Conservation (phyloP, 1,139 yeast genomes). For the Lodderomyces elongisporus region DNA sequence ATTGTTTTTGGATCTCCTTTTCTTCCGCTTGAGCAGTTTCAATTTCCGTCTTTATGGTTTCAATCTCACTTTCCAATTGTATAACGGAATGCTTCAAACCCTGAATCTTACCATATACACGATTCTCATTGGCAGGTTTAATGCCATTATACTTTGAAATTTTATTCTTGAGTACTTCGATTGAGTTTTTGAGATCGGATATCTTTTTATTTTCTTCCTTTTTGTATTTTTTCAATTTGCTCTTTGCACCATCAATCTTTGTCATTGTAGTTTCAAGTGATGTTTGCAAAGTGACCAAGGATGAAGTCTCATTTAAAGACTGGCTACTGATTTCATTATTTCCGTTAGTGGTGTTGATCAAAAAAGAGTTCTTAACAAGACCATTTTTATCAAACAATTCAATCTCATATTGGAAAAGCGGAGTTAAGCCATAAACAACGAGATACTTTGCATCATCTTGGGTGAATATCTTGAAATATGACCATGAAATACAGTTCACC, state of each 20-base stretch:
- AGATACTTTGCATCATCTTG: constrained; percentile 39
- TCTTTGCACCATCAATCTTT: constrained; percentile 45
- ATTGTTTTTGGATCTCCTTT: constrained; percentile 15
- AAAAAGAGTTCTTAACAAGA: constrained; percentile 19
- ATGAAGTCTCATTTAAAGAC: constrained; percentile 39
- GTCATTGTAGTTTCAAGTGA: constrained; percentile 60
- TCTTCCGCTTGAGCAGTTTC: constrained; percentile 16
- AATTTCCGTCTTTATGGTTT: constrained; percentile 21
- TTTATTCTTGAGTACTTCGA: constrained; percentile 49
- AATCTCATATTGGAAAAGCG: constrained; percentile 63
- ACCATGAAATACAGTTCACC: constrained; percentile 62
- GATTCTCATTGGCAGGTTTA: constrained; percentile 24
- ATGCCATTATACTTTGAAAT: constrained; percentile 31
- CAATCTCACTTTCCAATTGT: constrained; percentile 38
- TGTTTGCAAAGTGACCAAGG: constrained; percentile 56
- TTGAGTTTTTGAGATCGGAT: constrained; percentile 50
- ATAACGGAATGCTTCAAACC: constrained; percentile 39
- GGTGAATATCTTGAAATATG: constrained; percentile 35
- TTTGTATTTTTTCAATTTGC: constrained; percentile 53
- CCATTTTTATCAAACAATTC: constrained; percentile 39
- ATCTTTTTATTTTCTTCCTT: constrained; percentile 57
- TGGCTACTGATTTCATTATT: constrained; percentile 29
- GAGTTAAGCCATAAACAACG: constrained; percentile 61
- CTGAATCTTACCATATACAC: constrained; percentile 35
- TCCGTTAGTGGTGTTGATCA: constrained; percentile 26